These are phyloP conservation scores for Aspergillus coremiiformis DNA, from an alignment of 495 filamentous ascomycete species.

Conservation along the genomic window DNA sequence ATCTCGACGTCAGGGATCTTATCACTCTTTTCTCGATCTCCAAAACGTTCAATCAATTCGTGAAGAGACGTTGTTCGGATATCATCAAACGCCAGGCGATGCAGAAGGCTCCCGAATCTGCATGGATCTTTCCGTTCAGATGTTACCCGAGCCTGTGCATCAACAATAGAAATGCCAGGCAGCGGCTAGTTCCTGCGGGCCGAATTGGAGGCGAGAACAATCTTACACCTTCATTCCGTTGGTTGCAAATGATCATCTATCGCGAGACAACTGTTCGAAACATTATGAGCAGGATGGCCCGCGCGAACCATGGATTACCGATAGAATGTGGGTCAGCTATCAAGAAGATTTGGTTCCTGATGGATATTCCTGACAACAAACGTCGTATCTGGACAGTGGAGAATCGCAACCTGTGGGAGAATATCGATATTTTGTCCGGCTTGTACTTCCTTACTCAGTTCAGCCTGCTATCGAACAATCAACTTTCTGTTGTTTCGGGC, in stretches of 20 bases:
- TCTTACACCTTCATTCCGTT: slow-evolving; percentile 41
- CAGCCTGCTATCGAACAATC: slow-evolving; percentile 48
- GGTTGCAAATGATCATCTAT: slow-evolving; percentile 46
- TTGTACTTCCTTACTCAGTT: slow-evolving; percentile 56
- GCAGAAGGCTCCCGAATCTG: slow-evolving; percentile 36
- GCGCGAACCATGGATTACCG: slow-evolving; percentile 47
- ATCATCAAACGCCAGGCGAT: slow-evolving; percentile 37
- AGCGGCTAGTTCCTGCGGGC: neutral
- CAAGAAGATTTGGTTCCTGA: slow-evolving; percentile 58
- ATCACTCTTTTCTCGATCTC: slow-evolving; percentile 51
- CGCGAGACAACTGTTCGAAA: slow-evolving; percentile 42
- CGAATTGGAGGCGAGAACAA: neutral
- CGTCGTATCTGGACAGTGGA: slow-evolving; percentile 43
- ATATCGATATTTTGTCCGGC: slow-evolving; percentile 46
- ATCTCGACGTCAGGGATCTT: slow-evolving; percentile 43
- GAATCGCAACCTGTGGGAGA: slow-evolving; percentile 40
- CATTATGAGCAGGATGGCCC: slow-evolving; percentile 47
- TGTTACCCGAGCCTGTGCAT: slow-evolving; percentile 45
- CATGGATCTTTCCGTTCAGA: slow-evolving; percentile 42
- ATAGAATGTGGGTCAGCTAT: slow-evolving; percentile 32
- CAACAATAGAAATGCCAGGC: slow-evolving; percentile 4
- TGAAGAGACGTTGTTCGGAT: slow-evolving; percentile 36
- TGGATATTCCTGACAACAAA: slow-evolving; percentile 49
- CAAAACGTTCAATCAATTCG: slow-evolving; percentile 45
- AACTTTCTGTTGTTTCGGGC: slow-evolving; percentile 37